Conservation (phyloP, 1,284 basidiomycete species). For the Rhodotorula sp. region DNA sequence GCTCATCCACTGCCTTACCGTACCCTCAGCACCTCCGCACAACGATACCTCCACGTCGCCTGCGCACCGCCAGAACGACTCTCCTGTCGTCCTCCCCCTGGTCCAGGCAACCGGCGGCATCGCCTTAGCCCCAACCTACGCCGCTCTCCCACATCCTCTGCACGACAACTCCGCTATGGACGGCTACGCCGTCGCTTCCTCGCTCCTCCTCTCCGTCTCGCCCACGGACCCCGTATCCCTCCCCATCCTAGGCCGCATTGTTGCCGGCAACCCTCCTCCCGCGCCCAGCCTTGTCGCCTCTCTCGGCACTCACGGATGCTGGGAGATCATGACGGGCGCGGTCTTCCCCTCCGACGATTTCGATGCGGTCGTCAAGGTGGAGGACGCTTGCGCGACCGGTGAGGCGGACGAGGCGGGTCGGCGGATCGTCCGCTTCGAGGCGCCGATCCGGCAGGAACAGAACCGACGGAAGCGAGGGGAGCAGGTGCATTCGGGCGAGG, state of each 20-base stretch:
- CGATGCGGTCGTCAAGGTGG: conserved; percentile 22
- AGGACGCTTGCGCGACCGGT: neutral
- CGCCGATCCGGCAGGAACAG: neutral
- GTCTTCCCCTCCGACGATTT: conserved; percentile 1
- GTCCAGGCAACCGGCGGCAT: neutral
- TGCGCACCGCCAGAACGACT: neutral
- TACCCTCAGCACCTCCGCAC: neutral
- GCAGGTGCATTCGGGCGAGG: conserved; percentile 3
- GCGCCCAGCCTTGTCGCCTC: neutral
- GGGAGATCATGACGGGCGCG: conserved; percentile 21
- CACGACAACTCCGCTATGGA: conserved; percentile 22
- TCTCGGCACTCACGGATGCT: neutral
- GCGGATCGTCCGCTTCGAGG: neutral
- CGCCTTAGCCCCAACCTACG: neutral
- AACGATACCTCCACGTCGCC: neutral
- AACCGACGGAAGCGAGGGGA: conserved; percentile 7
- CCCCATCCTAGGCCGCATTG: conserved; percentile 8
- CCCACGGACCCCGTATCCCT: neutral
- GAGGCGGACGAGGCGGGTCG: neutral
- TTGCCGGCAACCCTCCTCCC: conserved; percentile 2
- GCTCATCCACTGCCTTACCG: neutral
- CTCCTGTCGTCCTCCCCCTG: neutral
- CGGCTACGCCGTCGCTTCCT: conserved; percentile 7
- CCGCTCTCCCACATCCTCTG: conserved; percentile 6
- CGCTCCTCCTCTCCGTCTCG: neutral